Evolutionary conservation across 306 rosid species (phyloP).

Genomic region (Cucumis hystrix): DNA sequence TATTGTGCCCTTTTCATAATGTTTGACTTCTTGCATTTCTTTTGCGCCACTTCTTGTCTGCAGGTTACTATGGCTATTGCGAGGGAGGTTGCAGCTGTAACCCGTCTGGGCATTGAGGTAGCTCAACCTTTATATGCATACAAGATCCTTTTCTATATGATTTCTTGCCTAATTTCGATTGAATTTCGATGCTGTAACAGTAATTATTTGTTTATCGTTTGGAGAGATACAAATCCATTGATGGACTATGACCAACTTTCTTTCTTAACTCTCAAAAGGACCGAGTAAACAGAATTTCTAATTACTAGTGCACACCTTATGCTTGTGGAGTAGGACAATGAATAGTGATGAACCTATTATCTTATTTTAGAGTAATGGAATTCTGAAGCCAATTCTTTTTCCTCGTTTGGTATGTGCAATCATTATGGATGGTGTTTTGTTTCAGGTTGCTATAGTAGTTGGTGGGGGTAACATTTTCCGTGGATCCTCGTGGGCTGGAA

Average conservation of each 20-base stretch:
- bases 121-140: neutral
- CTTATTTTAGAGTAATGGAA: neutral
- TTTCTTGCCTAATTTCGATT: neutral
- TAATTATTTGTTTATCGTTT: neutral
- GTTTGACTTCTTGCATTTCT: neutral
- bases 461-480: conserved; percentile 98
- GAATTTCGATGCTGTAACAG: neutral
- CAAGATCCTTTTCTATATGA: neutral
- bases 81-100: conserved; percentile 88
- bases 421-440: conserved; percentile 10
- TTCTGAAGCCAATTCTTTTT: neutral
- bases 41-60: neutral
- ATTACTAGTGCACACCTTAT: neutral
- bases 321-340: neutral
- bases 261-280: neutral
- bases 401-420: neutral
- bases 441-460: conserved; percentile 93
- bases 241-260: neutral
- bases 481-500: conserved; percentile 84
- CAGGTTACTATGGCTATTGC: conserved; percentile 91
- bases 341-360: neutral
- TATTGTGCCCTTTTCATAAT: neutral
- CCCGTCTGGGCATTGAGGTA: conserved; percentile 97
- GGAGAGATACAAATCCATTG: neutral
- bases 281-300: neutral